Evolutionary conservation across 2,329 filamentous ascomycete species (phyloP).

Genomic region (Pseudocercospora crystallina): DNA sequence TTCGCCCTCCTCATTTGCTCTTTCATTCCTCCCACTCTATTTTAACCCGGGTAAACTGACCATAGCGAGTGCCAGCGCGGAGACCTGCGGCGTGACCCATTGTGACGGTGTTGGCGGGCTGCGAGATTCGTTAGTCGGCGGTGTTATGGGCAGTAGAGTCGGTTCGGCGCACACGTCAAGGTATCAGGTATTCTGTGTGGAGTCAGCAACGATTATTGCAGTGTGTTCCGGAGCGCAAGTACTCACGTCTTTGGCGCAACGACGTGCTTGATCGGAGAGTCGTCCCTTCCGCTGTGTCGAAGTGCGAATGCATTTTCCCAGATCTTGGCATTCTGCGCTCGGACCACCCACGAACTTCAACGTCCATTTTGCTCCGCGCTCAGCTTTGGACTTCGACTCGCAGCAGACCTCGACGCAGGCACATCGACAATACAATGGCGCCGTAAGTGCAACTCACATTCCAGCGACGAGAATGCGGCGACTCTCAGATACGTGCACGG

Average conservation of each 20-base stretch:
- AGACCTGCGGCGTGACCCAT: conserved; percentile 57
- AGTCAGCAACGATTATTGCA: conserved; percentile 8
- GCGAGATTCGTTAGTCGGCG: conserved; percentile 19
- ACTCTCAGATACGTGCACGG: not conserved
- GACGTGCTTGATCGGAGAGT: conserved; percentile 5
- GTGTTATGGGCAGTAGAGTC: not conserved
- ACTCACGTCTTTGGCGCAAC: conserved; percentile 14
- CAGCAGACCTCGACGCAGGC: not conserved
- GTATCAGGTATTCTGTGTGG: conserved; percentile 8
- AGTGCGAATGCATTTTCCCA: not conserved
- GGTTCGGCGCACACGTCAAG: conserved; percentile 13
- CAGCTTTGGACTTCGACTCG: not conserved
- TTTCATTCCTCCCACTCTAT: conserved; percentile 9
- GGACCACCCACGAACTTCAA: not conserved
- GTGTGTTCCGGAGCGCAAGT: not conserved
- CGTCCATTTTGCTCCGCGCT: too few relatives aligned
- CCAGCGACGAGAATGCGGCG: conserved; percentile 12
- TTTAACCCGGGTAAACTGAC: conserved; percentile 25
- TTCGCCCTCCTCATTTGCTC: conserved; percentile 47
- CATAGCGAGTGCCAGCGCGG: conserved; percentile 44
- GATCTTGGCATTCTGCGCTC: not conserved
- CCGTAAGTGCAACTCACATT: conserved; percentile 20
- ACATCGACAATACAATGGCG: conserved; percentile 24
- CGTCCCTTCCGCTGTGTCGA: too few relatives aligned
- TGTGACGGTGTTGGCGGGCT: conserved; percentile 38